Evolutionary conservation across 2,329 filamentous ascomycete species (phyloP).

Genomic region (Hysterium pulicare): DNA sequence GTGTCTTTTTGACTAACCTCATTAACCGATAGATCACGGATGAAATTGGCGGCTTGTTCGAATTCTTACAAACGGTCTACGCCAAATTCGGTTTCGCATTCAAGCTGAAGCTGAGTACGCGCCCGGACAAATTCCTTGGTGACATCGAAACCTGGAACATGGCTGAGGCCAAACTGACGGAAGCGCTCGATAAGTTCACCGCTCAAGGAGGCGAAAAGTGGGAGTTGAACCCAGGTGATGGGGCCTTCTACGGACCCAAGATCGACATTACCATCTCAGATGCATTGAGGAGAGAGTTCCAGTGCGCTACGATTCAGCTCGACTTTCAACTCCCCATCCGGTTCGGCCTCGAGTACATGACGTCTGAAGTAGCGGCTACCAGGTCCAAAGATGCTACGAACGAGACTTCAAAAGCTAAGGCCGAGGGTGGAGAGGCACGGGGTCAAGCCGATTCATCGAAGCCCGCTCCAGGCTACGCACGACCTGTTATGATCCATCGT

Average conservation of each 20-base stretch:
- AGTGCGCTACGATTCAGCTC: slow-evolving; percentile 92
- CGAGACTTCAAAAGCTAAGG: slow-evolving; percentile 12
- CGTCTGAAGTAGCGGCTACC: slow-evolving; percentile 57
- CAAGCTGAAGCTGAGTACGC: slow-evolving; percentile 91
- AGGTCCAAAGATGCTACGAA: slow-evolving; percentile 36
- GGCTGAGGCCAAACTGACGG: slow-evolving; percentile 76
- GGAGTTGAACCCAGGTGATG: slow-evolving; percentile 91
- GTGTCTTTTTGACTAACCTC: not conserved
- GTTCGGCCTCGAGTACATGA: slow-evolving; percentile 85
- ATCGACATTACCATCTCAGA: slow-evolving; percentile 95
- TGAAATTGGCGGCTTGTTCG: slow-evolving; percentile 80
- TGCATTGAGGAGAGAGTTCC: slow-evolving; percentile 76
- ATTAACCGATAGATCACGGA: slow-evolving; percentile 50
- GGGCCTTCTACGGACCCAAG: slow-evolving; percentile 98
- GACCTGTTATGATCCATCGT: slow-evolving; percentile 83
- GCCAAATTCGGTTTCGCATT: slow-evolving; percentile 84
- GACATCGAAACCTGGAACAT: slow-evolving; percentile 83
- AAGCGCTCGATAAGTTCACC: slow-evolving; percentile 73
- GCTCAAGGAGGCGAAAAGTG: slow-evolving; percentile 62
- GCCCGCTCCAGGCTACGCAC: slow-evolving; percentile 56
- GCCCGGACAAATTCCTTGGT: slow-evolving; percentile 84
- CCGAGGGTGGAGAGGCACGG: slow-evolving; percentile 15
- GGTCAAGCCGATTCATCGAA: slow-evolving; percentile 19
- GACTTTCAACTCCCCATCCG: slow-evolving; percentile 83
- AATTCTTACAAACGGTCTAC: slow-evolving; percentile 78